These are phyloP conservation scores for Macroventuria anomochaeta DNA, from an alignment of 2,329 filamentous ascomycete genomes.

Conservation along the genomic window DNA sequence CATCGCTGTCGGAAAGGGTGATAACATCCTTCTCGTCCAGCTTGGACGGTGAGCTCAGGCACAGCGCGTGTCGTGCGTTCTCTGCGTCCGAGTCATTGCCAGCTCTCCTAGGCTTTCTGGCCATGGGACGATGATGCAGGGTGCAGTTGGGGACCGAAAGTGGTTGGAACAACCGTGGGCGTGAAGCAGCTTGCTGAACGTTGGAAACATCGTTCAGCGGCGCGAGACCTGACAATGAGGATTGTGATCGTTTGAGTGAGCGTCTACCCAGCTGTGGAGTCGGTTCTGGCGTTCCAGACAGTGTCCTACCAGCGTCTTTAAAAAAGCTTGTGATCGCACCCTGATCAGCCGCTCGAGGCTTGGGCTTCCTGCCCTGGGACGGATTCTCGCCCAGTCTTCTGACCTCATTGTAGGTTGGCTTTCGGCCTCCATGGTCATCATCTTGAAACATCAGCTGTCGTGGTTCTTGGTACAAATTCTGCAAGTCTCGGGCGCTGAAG, in stretches of 20 bases:
- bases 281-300: constrained; percentile 19
- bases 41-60: constrained; percentile 53
- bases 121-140: constrained; percentile 42
- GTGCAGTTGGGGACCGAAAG: constrained; percentile 40
- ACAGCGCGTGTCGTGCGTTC: constrained; percentile 56
- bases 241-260: constrained; percentile 30
- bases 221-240: constrained; percentile 20
- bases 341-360: constrained; percentile 55
- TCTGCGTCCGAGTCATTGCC: constrained; percentile 29
- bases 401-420: constrained; percentile 34
- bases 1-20: constrained; percentile 8
- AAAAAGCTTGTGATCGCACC: constrained; percentile 63
- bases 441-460: constrained; percentile 25
- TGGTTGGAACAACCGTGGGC: constrained; percentile 29
- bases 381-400: constrained; percentile 31
- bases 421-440: constrained; percentile 29
- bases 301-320: constrained; percentile 35
- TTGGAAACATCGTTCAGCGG: constrained; percentile 47
- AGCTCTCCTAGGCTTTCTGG: constrained; percentile 36
- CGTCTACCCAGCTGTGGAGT: constrained; percentile 10
- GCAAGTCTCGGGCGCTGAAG: constrained; percentile 48
- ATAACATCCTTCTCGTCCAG: constrained; percentile 27
- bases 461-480: constrained; percentile 50
- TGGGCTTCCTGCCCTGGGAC: constrained; percentile 26
- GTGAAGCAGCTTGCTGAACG: constrained; percentile 18